These are phyloP conservation scores for Azolla pinnata DNA, from an alignment of 75 land plant genomes.

Conservation along the genomic window DNA sequence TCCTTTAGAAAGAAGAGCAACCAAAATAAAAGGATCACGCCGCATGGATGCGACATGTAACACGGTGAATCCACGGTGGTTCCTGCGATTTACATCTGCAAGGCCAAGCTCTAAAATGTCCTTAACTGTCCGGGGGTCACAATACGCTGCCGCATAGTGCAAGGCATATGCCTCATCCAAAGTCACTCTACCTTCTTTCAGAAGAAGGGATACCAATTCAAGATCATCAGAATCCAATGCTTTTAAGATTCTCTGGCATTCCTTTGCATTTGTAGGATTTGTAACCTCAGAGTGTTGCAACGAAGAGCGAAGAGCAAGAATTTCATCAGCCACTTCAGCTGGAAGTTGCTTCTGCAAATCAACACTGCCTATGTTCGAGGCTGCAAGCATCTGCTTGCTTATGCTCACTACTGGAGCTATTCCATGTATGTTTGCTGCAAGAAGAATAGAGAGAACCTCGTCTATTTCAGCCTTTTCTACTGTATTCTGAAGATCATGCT, in stretches of 20 bases:
- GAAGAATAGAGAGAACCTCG: constrained; percentile 60
- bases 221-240: constrained; percentile 83
- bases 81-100: constrained; percentile 52
- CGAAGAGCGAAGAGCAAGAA: constrained; percentile 29
- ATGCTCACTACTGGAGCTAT: constrained; percentile 22
- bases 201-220: constrained; percentile 56
- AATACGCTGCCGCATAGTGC: constrained; percentile 72
- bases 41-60: constrained; percentile 75
- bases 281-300: constrained; percentile 7
- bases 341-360: constrained; percentile 67
- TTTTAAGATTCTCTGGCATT: constrained; percentile 54
- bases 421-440: constrained; percentile 35
- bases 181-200: constrained; percentile 43
- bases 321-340: constrained; percentile 22
- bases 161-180: constrained; percentile 64
- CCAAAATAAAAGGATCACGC: constrained; percentile 55
- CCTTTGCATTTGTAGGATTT: constrained; percentile 40
- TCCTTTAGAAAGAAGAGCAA: constrained; percentile 59
- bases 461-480: constrained; percentile 53
- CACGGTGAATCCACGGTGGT: constrained; percentile 61
- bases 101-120: constrained; percentile 58
- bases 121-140: constrained; percentile 54
- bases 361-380: constrained; percentile 47
- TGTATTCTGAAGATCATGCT: constrained; percentile 60
- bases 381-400: constrained; percentile 45